Percentiles rank a stretch among this genome's conserved stretches.
phyloP scores from a whole-genome alignment of 2,329 filamentous ascomycete species.

The Trichophyton mentagrophytes region DNA sequence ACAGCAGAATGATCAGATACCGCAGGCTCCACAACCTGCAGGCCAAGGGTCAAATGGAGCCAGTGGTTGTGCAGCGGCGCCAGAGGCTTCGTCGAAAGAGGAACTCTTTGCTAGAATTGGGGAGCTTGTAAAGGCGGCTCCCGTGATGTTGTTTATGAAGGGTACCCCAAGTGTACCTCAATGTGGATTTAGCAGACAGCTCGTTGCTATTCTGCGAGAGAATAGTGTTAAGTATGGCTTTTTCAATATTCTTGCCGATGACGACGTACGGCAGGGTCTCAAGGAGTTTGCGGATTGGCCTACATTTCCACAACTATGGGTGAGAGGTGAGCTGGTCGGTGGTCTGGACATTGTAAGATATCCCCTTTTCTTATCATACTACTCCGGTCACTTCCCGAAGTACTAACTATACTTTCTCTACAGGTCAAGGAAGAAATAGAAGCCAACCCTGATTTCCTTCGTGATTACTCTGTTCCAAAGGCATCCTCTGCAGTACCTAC shows the following conservation, averaged over 20 bases:
- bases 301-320: conserved; percentile 90
- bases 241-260: conserved; percentile 96
- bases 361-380: conserved; percentile 3
- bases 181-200: conserved; percentile 84
- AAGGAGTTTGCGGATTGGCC: conserved; percentile 99
- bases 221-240: conserved; percentile 92
- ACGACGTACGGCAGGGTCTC: conserved; percentile 88
- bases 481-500: conserved; percentile 10
- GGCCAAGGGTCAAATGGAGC: conserved; percentile 16
- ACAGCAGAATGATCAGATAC: conserved; percentile 13
- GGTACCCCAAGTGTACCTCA: conserved; percentile 78
- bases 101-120: conserved; percentile 68
- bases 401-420: not conserved
- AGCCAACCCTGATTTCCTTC: conserved; percentile 70
- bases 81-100: conserved; percentile 52
- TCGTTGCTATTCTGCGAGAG: conserved; percentile 76
- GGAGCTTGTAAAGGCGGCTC: conserved; percentile 84
- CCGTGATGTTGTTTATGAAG: conserved; percentile 99
- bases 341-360: conserved; percentile 83
- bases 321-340: conserved; percentile 78
- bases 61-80: conserved; percentile 10
- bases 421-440: conserved; percentile 90
- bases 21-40: conserved; percentile 17
- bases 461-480: conserved; percentile 48
- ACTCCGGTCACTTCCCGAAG: conserved; percentile 3